These are phyloP conservation scores for Hericium coralloides DNA, from an alignment of 768 basidiomycete species.

Conservation along the genomic window DNA sequence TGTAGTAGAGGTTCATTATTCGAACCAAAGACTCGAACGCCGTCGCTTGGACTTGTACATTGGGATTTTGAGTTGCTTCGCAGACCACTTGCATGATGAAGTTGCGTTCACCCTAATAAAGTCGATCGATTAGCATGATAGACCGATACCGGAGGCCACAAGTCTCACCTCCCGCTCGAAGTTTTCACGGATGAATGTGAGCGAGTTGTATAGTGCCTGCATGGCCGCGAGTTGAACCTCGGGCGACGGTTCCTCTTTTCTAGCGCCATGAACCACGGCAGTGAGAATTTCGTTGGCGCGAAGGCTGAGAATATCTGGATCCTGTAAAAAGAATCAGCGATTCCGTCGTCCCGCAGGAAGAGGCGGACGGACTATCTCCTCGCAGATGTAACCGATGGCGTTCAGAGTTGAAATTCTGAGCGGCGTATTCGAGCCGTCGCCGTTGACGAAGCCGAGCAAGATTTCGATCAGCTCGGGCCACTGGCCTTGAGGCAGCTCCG, in stretches of 20 bases:
- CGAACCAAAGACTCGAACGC: constrained; percentile 93
- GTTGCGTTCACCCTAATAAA: constrained; percentile 85
- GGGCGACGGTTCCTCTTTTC: constrained; percentile 85
- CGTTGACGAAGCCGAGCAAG: constrained; percentile 78
- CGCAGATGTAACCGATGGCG: constrained; percentile 96
- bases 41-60: constrained; percentile 82
- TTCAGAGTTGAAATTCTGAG: constrained; percentile 84
- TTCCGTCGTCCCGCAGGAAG: neutral
- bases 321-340: constrained; percentile 37
- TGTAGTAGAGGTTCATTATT: constrained; percentile 98
- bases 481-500: constrained; percentile 81
- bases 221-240: constrained; percentile 94
- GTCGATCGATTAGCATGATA: constrained; percentile 1
- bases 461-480: constrained; percentile 90
- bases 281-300: constrained; percentile 97
- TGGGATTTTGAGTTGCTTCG: constrained; percentile 86
- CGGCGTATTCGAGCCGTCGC: constrained; percentile 41
- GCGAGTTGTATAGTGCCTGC: constrained; percentile 86
- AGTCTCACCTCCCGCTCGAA: constrained; percentile 87
- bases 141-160: neutral
- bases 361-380: constrained; percentile 70
- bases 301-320: constrained; percentile 82
- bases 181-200: constrained; percentile 96
- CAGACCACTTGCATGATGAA: constrained; percentile 99
- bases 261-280: constrained; percentile 95